Evolutionary conservation across 345 rosid genomes (phyloP).

Genomic region (Eucalyptus marginata): DNA sequence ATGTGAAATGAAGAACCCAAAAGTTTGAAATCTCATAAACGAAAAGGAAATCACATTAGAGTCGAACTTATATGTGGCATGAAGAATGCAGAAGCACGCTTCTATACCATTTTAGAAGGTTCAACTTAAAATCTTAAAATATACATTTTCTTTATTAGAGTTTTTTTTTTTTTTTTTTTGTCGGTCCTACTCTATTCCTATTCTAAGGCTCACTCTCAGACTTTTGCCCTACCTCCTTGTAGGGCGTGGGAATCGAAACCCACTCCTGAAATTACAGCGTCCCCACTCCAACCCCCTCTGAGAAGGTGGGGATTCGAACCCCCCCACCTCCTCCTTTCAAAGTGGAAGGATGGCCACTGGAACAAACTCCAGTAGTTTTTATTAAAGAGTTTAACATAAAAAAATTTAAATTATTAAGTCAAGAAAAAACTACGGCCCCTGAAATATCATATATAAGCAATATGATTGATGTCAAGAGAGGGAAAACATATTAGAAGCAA

Average conservation of each 20-base stretch:
- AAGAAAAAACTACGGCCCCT: not conserved
- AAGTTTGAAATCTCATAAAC: not conserved
- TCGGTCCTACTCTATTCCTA: no score
- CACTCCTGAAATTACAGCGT: no score
- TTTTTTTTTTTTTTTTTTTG: no score
- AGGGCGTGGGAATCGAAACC: no score
- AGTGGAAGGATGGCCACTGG: no score
- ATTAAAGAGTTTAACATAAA: not conserved
- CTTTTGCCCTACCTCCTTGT: fast-evolving
- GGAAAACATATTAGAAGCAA: not conserved
- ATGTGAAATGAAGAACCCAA: not conserved
- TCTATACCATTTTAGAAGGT: not conserved
- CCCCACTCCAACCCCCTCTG: no score
- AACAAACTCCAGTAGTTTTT: no score
- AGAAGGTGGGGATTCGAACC: no score
- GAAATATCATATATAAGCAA: not conserved
- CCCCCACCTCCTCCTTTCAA: no score
- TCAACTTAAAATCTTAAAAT: not conserved
- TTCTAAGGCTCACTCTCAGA: no score
- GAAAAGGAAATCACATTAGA: not conserved
- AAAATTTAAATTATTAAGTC: not conserved
- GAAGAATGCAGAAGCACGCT: not conserved
- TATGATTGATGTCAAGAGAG: not conserved
- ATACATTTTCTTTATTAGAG: not conserved
- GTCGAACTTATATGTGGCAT: not conserved